A percentile compares a stretch with the other conserved stretches of the same genome.
Evolutionary conservation across 2,329 filamentous ascomycete genomes (phyloP).

Genomic region (Rutstroemia sp.): DNA sequence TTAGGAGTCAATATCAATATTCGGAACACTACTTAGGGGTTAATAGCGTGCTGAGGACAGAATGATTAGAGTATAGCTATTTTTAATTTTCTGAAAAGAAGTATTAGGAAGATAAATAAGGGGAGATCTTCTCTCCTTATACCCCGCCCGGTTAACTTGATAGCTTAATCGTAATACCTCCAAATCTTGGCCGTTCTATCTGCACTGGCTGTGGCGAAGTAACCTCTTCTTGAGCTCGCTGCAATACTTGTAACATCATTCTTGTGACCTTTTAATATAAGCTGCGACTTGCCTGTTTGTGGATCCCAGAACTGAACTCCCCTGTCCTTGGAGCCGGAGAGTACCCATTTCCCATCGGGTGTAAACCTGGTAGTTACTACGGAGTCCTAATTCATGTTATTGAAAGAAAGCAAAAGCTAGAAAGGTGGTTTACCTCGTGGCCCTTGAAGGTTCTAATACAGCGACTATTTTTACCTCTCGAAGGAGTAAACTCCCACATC

Average conservation of each 20-base stretch:
- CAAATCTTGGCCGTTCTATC: conserved; percentile 98
- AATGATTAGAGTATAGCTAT: no score
- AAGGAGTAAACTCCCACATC: no score
- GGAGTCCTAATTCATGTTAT: conserved; percentile 63
- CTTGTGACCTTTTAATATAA: conserved; percentile 98
- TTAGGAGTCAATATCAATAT: no score
- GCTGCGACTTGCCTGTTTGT: conserved; percentile 82
- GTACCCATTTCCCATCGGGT: conserved; percentile 88
- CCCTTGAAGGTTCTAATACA: conserved; percentile 97
- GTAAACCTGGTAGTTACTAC: conserved; percentile 93
- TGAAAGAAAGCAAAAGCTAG: not conserved
- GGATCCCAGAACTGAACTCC: conserved; percentile 99
- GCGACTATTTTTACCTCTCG: no score
- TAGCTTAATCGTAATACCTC: conserved; percentile 50
- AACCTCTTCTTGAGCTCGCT: conserved; percentile 75
- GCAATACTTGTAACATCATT: conserved; percentile 98
- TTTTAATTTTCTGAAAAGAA: no score
- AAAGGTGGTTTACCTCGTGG: conserved; percentile 63
- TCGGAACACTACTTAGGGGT: no score
- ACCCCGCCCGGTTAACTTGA: no score
- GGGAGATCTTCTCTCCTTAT: no score
- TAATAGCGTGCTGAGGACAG: no score
- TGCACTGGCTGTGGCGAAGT: conserved; percentile 93
- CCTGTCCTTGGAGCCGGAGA: conserved; percentile 94
- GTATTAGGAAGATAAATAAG: no score